Evolutionary conservation across 805 yeast species (phyloP), one percentile per base, ranked within the genome.

Genomic region (Tetrapisispora taiwanensis): DNA sequence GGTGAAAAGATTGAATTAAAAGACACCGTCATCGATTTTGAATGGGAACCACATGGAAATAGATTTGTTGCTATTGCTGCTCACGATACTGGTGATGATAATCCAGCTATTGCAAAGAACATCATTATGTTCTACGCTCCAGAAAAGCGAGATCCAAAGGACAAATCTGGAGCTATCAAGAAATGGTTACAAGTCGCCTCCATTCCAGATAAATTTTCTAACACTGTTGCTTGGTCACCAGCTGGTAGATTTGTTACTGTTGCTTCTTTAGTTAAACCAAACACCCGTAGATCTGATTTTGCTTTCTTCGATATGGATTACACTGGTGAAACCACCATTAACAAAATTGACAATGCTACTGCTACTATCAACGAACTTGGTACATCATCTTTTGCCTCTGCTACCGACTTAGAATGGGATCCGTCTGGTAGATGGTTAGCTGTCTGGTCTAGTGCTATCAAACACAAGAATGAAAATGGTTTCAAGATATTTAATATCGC

Each of bases 31-130:
- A 67, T 84, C 44, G 82, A 81, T 64, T 84, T 92, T 67, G 89
- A 86, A 45, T 92, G 97, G 97, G 98, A 94, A 71, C 96, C 98
- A 57, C 77, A 73, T 52, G 81, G 90, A 31, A 90, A 86, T 62
- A 76, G 96, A 63, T 89, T 92, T 55, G 81, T 84, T 48, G 76
- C 83, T 41, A 79, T 90, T 55, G 78, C 92, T 19, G 74, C 81
- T 59, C 65, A 66, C 43, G 79, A 73, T 47, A 68, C 69, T 50
- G 61, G 60, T 36, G 67, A 62, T 52, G 70, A 73, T 51, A 80
- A 82, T 58, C 76, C 81, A 43, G 75, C 90, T 30, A 72, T 81
- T 43, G 72, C 72, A 46, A 76, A 75, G 59, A 85, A 85, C 58
- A 72, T 69, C 36, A 73, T 86, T 40, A 69, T 84, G 5, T 89